Conservation (phyloP, 164 flowering plant species). For the Euptelea pleiosperma region DNA sequence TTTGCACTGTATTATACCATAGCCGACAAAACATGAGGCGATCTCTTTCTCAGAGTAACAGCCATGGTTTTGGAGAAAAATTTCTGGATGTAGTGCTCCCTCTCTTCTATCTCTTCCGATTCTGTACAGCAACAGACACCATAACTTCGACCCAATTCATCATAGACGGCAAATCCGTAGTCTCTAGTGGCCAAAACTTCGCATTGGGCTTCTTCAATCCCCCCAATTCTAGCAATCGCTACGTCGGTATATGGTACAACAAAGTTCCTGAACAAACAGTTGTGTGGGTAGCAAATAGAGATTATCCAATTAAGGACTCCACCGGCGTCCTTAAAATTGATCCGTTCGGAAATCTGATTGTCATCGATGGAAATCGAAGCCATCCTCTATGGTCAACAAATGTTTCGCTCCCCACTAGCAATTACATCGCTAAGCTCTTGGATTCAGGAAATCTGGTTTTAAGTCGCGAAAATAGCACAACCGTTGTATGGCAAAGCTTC, state of each 20-base stretch:
- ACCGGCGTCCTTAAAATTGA: slow-evolving; percentile 2
- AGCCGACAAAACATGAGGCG: too few species aligned
- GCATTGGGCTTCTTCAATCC: slow-evolving; percentile 9
- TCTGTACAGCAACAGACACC: neutral
- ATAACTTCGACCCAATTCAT: neutral
- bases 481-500: slow-evolving; percentile 45
- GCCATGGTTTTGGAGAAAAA: too few species aligned
- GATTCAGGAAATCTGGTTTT: slow-evolving; percentile 12
- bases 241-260: slow-evolving; percentile 4
- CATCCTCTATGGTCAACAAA: too few species aligned
- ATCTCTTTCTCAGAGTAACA: too few species aligned
- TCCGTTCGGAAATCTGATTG: too few species aligned
- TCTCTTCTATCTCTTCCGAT: neutral
- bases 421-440: too few species aligned
- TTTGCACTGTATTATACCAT: too few species aligned
- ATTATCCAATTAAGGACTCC: neutral
- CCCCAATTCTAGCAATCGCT: neutral
- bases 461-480: neutral
- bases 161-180: neutral
- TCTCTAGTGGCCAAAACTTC: neutral
- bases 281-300: too few species aligned
- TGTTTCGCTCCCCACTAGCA: too few species aligned
- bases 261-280: neutral
- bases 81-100: too few species aligned
- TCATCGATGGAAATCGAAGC: too few species aligned